These are phyloP conservation scores for Trametopsis cervina DNA, from an alignment of 768 basidiomycete species.

Conservation along the genomic window DNA sequence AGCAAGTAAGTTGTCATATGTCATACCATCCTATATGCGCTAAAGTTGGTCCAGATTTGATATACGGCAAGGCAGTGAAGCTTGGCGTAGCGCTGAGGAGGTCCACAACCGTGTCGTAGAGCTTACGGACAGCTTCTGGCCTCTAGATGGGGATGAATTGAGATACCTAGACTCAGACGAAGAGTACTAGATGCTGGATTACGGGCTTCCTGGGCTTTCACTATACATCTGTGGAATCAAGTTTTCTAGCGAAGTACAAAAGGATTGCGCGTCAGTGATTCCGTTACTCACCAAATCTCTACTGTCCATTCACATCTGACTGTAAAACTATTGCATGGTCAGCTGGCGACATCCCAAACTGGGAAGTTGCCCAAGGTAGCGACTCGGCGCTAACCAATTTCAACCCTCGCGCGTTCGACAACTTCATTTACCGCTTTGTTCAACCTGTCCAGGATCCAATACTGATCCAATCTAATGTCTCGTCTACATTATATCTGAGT, in stretches of 20 bases:
- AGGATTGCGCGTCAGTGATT: too few species aligned
- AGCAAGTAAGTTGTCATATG: too few species aligned
- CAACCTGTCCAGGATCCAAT: neutral
- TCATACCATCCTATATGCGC: too few species aligned
- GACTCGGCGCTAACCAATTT: neutral
- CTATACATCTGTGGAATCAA: too few species aligned
- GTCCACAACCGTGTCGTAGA: slow-evolving; percentile 55
- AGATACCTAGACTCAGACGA: too few species aligned
- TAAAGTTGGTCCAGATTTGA: slow-evolving; percentile 27
- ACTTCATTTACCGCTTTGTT: neutral
- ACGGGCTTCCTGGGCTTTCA: too few species aligned
- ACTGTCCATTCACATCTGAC: too few species aligned
- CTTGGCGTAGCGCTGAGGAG: slow-evolving; percentile 35
- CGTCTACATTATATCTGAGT: neutral
- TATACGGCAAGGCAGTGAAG: slow-evolving; percentile 29
- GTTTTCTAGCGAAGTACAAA: too few species aligned
- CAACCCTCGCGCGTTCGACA: neutral
- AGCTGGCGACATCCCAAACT: slow-evolving; percentile 1
- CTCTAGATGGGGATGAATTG: too few species aligned
- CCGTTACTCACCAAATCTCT: too few species aligned
- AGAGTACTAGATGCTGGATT: too few species aligned
- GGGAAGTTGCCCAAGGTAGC: neutral
- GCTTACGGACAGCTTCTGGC: slow-evolving; percentile 58
- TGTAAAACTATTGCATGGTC: neutral
- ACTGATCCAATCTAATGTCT: neutral